These are phyloP conservation scores for Aspergillus awamori DNA, from an alignment of 2,329 filamentous ascomycete species.

Conservation along the genomic window DNA sequence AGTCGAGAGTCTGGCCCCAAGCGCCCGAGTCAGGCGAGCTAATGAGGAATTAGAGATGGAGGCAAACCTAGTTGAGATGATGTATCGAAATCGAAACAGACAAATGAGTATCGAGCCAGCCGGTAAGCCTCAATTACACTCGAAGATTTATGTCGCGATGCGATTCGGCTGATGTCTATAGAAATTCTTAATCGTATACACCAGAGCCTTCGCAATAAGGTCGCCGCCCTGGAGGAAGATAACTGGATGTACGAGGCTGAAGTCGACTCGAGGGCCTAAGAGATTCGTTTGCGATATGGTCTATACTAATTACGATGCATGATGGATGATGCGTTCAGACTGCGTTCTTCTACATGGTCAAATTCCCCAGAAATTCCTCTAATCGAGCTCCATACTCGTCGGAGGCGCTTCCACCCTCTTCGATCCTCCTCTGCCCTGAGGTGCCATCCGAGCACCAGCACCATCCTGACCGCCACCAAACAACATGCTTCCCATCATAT, in stretches of 20 bases:
- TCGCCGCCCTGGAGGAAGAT: conserved; percentile 75
- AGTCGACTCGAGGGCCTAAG: conserved; percentile 46
- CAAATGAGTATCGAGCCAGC: conserved; percentile 66
- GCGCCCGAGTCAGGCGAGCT: neutral
- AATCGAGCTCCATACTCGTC: conserved; percentile 50
- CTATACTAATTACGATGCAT: neutral
- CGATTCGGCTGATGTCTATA: conserved; percentile 31
- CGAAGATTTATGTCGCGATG: neutral
- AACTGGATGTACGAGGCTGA: conserved; percentile 89
- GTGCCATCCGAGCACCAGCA: conserved; percentile 38
- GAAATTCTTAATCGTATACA: conserved; percentile 72
- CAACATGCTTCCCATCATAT: conserved; percentile 97
- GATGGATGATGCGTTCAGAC: conserved; percentile 8
- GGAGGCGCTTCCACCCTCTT: conserved; percentile 53
- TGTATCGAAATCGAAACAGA: conserved; percentile 42
- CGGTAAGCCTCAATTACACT: conserved; percentile 51
- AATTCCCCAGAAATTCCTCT: conserved; percentile 18
- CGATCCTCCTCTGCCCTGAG: conserved; percentile 37
- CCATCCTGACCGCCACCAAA: conserved; percentile 67
- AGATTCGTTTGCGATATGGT: conserved; percentile 16
- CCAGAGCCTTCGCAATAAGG: conserved; percentile 71
- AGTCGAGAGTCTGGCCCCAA: conserved; percentile 16
- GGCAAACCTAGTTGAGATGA: conserved; percentile 48
- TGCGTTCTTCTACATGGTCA: conserved; percentile 11
- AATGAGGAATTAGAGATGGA: conserved; percentile 45